Evolutionary conservation across 2,329 filamentous ascomycete genomes (phyloP).

Genomic region (Trichoderma semiorbis): DNA sequence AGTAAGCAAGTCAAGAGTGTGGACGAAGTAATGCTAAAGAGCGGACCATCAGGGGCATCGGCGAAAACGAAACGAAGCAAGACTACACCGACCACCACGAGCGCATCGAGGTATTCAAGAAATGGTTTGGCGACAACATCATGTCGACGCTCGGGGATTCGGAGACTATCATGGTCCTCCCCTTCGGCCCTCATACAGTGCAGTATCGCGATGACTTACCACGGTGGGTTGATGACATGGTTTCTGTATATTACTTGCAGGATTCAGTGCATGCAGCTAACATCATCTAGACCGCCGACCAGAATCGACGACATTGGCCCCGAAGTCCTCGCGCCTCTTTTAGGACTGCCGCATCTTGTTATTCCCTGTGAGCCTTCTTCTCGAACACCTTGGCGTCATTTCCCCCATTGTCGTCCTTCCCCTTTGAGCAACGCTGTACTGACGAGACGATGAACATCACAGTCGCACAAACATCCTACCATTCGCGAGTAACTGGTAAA

Average conservation of each 20-base stretch:
- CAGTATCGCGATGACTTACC: slow-evolving; percentile 28
- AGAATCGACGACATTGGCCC: slow-evolving; percentile 27
- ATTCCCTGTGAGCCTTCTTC: slow-evolving; percentile 34
- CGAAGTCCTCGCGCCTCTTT: slow-evolving; percentile 28
- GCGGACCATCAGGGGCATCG: slow-evolving; percentile 24
- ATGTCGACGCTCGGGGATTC: slow-evolving; percentile 22
- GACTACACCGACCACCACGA: slow-evolving; percentile 24
- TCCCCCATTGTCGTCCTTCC: neutral
- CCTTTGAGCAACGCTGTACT: neutral
- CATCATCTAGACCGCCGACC: slow-evolving; percentile 25
- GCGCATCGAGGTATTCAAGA: slow-evolving; percentile 29
- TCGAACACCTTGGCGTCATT: neutral
- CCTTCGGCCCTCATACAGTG: slow-evolving; percentile 23
- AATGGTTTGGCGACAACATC: slow-evolving; percentile 33
- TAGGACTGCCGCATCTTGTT: slow-evolving; percentile 32
- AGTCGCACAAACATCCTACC: slow-evolving; percentile 26
- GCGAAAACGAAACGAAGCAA: slow-evolving; percentile 24
- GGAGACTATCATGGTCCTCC: slow-evolving; percentile 30
- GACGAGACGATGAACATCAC: neutral
- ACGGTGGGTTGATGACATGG: slow-evolving; percentile 24
- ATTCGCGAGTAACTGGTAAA: slow-evolving; percentile 28
- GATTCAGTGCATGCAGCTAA: slow-evolving; percentile 14
- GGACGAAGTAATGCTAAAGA: neutral
- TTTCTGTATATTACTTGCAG: neutral
- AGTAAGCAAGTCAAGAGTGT: neutral